Base-by-base conservation (phyloP, 2,329 filamentous ascomycete species). In the Colletotrichum lindemuthianum region DNA sequence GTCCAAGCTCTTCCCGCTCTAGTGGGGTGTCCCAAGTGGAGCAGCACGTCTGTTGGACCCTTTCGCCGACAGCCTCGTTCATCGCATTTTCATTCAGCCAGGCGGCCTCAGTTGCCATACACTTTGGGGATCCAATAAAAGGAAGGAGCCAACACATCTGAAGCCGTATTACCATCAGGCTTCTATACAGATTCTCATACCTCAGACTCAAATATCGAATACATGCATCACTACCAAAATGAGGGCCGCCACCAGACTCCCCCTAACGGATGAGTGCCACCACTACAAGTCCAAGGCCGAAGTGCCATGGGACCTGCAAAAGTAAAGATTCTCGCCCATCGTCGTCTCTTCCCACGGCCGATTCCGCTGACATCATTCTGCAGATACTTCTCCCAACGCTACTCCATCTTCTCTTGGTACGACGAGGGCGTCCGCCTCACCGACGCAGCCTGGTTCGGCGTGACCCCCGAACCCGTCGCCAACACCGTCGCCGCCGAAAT, bases 391-490 rank as follows among this genome's bases (percentile, higher is more conserved):
- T 84, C 90, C 13, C 94, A 98, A 73, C 88, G 96, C 65, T 90
- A 96, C 76, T 90, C 89, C 56, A 92, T 99, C 69, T 99, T 97
- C 78, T 90, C 90, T 13, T 86, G 85, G 70, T 99, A 97, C 74
- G 90, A 97, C 74, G 86, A 94, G 63, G 95, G 93, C 59, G 86
- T 99, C 69, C 90, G 89, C 82, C 88, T 99, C 84, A 99, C 96
- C 0, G 90, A 97, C 75, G 90, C 95, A 78, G 91, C 93, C 58
- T 99, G 96, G 96, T 99, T 96, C 75, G 96, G 94, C 59, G 94
- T 98, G 8, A 99, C 96, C 0, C 94, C 96, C 12, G 95, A 99
- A 76, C 91, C 92, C 5, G 88, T 99, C 34, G 96, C 96, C 65
- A 90, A 92, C 64, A 88, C 90, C 78, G 92, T 97, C 57, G 92